Base-by-base conservation (phyloP, 2,329 filamentous ascomycete genomes). In the Neurospora crassa region DNA sequence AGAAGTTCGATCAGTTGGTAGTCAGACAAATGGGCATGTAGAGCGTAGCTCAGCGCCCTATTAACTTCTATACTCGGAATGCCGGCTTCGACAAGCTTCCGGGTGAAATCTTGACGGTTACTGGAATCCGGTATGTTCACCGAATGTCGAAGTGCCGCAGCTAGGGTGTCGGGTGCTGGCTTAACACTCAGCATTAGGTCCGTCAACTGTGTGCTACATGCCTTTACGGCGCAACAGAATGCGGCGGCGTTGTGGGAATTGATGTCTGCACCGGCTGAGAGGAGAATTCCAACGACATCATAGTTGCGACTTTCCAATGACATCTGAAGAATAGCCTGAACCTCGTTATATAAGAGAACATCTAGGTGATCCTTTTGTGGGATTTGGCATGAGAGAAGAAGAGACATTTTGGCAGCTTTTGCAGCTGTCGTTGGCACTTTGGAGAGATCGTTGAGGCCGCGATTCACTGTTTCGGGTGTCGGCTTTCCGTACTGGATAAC, bases 221-320 rank as follows among this genome's bases (percentile, higher is more conserved):
- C 82, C 20, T 82, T 82, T 2, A 89, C 82, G 5, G 86, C 86
- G 70, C 81, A 80, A 69, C 85, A 84, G 0, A 90, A 77, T 0
- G 87, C 83, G 1, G 84, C 82, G 0, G 83, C 86, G 37, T 87
- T 84, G 71, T 83, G 81, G 1, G 82, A 80, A 73, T 89, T 88
- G n/a, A 87, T 80, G 67, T 88, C 84, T 2, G 87, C 87, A 0
- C 86, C 86, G 1, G 83, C 80, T 1, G 82, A 80, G 1, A 90
- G 76, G 0, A 89, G 80, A 0, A 81, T 78, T 70, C 82, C 81
- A 42, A 88, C 71, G 0, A 84, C 82, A 2, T 82, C 79, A 5
- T 86, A 77, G 1, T 81, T 81, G 4, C 83, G 81, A 12, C 81
- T 76, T 1, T 80, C 77, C 0, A 78, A 76, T 0, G 78, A 79